phyloP scores from a whole-genome alignment of 2,329 filamentous ascomycete genomes.

The Myriosclerotinia scirpicola region DNA sequence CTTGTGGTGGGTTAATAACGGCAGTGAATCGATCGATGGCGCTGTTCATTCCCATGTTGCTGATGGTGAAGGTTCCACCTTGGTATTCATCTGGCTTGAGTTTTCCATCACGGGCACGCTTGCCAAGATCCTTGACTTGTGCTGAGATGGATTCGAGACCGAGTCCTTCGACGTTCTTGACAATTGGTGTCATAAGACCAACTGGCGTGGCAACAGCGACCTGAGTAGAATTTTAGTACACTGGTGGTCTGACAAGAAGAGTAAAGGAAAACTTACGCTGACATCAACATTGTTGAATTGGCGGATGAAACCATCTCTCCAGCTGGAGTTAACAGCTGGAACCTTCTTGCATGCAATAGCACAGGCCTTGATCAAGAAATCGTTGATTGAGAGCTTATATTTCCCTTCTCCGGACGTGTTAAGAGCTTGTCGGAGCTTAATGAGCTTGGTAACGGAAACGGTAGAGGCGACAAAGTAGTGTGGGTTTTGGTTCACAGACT shows the following conservation, averaged over 20 bases:
- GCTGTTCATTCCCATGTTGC: slow-evolving; percentile 99
- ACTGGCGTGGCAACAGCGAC: slow-evolving; percentile 68
- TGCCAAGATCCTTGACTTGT: slow-evolving; percentile 93
- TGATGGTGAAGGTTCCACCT: slow-evolving; percentile 98
- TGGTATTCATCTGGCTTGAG: slow-evolving; percentile 99
- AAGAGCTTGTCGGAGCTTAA: slow-evolving; percentile 92
- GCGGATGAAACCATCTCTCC: slow-evolving; percentile 86
- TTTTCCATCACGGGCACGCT: slow-evolving; percentile 94
- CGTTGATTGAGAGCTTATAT: slow-evolving; percentile 99
- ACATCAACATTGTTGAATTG: slow-evolving; percentile 93
- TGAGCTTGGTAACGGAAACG: slow-evolving; percentile 89
- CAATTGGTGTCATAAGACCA: slow-evolving; percentile 96
- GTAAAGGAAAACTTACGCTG: slow-evolving; percentile 65
- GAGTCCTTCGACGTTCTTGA: slow-evolving; percentile 81
- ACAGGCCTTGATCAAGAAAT: slow-evolving; percentile 98
- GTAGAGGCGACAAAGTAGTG: slow-evolving; percentile 96
- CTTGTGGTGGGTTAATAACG: slow-evolving; percentile 98
- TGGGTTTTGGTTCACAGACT: slow-evolving; percentile 91
- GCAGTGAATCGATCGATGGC: slow-evolving; percentile 97
- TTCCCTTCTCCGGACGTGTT: slow-evolving; percentile 86
- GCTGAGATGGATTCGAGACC: slow-evolving; percentile 86
- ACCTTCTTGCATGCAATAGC: slow-evolving; percentile 88
- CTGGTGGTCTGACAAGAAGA: background rate
- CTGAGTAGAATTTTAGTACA: slow-evolving; percentile 27
- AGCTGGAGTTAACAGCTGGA: slow-evolving; percentile 92